Evolutionary conservation across 176 grass and related monocot genomes (phyloP), one percentile per base, ranked within the genome.

Genomic region (Musa schizocarpa): DNA sequence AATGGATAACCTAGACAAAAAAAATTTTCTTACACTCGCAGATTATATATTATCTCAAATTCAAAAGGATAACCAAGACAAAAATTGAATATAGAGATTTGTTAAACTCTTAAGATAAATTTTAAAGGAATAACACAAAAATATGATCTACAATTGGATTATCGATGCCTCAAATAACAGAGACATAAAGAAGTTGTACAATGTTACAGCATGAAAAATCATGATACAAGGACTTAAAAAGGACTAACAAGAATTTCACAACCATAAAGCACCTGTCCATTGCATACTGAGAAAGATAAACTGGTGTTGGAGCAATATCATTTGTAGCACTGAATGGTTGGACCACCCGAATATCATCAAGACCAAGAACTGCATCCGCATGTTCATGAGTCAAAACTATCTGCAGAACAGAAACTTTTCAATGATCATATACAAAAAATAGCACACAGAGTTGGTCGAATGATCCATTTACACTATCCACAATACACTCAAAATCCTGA

Each of bases 361-460:
- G 90, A 22, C 94, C 94, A 72, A 98, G 85, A 83, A 81, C 72
- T 65, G 90, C 94, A 89, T 93, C 90, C 74, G 90, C 94, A 76
- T 98, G 94, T 70, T 98, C 94, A 85, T 98, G 94, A 29, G 88
- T 98, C 69, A 98, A 86, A 87, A 98, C 24, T 86, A 98, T 91
- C 94, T 98, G 88, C 68, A 63, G 76, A n/a, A 50, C 72, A 80
- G 24, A 74, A 14, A 25, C 16, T 3, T 65, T 76, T 9, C 59
- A 65, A 9, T 50, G 13, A 56, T 64, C 19, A 77, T 73, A 54
- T 54, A 22, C 8, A 1, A 4, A 29, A 29, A 29, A 29, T 29
- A 6, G 34, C 34, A 43, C 34, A 43, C 34, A 43, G 34, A 6
- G 34, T 43, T 43, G 34, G 34, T 43, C 4, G 0, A 6, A 43